These are phyloP conservation scores for Epichloe bromicola DNA, from an alignment of 2,329 filamentous ascomycete genomes.

Conservation along the genomic window DNA sequence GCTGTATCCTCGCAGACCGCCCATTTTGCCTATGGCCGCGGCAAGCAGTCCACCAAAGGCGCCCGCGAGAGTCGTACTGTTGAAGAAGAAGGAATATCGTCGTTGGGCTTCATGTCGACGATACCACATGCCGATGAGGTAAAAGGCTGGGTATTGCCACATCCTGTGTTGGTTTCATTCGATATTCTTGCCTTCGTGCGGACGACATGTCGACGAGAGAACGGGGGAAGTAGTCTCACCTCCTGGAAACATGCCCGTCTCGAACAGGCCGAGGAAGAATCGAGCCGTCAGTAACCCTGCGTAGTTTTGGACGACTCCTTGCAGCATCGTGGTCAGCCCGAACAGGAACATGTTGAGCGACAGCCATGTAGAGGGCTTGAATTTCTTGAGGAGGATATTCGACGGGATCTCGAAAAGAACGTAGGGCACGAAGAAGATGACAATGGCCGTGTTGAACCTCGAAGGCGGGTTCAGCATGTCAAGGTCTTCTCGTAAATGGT, in stretches of 20 bases:
- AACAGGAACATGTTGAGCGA: conserved; percentile 76
- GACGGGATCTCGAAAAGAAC: conserved; percentile 59
- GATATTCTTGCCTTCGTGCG: no score
- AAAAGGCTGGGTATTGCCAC: conserved; percentile 30
- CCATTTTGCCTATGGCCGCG: conserved; percentile 73
- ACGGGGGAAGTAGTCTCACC: conserved; percentile 14
- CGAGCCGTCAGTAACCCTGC: conserved; percentile 62
- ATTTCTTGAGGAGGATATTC: conserved; percentile 51
- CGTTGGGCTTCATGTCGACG: conserved; percentile 77
- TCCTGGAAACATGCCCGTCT: conserved; percentile 57
- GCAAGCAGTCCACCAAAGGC: conserved; percentile 81
- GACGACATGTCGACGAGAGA: neutral
- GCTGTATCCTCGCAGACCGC: conserved; percentile 37
- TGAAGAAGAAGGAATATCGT: conserved; percentile 90
- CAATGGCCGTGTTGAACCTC: conserved; percentile 63
- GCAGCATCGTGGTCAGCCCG: conserved; percentile 59
- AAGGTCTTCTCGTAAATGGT: conserved; percentile 51
- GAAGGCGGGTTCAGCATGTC: conserved; percentile 32
- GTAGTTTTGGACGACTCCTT: conserved; percentile 70
- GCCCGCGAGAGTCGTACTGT: conserved; percentile 62
- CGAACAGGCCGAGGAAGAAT: conserved; percentile 73
- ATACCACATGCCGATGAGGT: conserved; percentile 83
- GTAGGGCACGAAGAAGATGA: conserved; percentile 75
- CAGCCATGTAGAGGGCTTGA: conserved; percentile 55
- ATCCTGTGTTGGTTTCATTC: neutral